Evolutionary conservation across 2,329 filamentous ascomycete genomes (phyloP).

Genomic region (Magnaporthales sp.): DNA sequence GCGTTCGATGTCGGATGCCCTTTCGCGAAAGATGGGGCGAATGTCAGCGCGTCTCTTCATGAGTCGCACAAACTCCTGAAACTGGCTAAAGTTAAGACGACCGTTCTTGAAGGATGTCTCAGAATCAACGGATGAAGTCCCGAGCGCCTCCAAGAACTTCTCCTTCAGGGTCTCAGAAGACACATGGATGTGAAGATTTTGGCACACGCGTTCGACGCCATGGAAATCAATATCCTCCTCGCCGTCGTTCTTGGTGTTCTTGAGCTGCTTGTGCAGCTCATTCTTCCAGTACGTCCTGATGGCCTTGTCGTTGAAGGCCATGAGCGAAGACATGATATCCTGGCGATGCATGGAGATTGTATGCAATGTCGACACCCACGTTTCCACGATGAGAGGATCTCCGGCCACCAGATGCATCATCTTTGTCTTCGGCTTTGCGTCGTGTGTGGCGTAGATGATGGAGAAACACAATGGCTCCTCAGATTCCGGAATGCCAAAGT

Average conservation of each 20-base stretch:
- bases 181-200: conserved; percentile 85
- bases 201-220: conserved; percentile 76
- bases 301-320: conserved; percentile 75
- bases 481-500: conserved; percentile 61
- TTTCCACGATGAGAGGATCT: conserved; percentile 58
- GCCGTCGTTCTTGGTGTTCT: conserved; percentile 31
- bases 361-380: conserved; percentile 81
- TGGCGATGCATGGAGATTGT: conserved; percentile 79
- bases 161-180: conserved; percentile 63
- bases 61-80: conserved; percentile 71
- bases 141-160: conserved; percentile 59
- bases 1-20: conserved; percentile 47
- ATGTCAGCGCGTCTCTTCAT: conserved; percentile 83
- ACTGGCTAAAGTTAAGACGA: conserved; percentile 69
- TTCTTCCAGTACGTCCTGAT: conserved; percentile 78
- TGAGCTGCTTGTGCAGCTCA: conserved; percentile 65
- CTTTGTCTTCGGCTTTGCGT: conserved; percentile 68
- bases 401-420: conserved; percentile 81
- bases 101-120: conserved; percentile 52
- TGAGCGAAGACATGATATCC: conserved; percentile 81
- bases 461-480: conserved; percentile 76
- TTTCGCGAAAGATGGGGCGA: conserved; percentile 57
- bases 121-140: conserved; percentile 3
- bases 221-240: conserved; percentile 68
- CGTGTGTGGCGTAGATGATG: conserved; percentile 74